Evolutionary conservation across 169 alveolate genomes (phyloP), one percentile per base, ranked within the genome.

Genomic region (Eimeria acervulina): DNA sequence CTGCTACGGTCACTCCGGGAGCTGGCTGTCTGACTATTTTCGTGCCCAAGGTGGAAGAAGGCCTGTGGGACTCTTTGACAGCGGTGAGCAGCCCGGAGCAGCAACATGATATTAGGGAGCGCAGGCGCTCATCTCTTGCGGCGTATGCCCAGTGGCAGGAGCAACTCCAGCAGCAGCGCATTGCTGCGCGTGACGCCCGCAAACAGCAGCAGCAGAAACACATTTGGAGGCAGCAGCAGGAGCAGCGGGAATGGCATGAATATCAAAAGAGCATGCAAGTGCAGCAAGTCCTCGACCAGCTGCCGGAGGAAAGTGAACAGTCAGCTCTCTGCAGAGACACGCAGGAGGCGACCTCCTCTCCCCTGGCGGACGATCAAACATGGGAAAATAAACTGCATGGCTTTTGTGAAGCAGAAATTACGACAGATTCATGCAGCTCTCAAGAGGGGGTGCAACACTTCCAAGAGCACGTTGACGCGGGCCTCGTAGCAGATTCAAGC

Each of bases 241-340:
- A 87, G 81, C 93, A 87, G 51, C 93, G 93, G 52, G 93, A 87
- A 40, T 87, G 93, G 93, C 83, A 61, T 15, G 21, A 87, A 72
- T 83, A 31, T 17, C 93, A 87, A 61, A 87, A 40, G 80, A 42
- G 13, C 3, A 36, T 87, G 17, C 93, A 87, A 66, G 93, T 63
- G 63, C 61, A 63, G 13, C 66, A 87, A 28, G 93, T 87, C 44
- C 93, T 87, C 33, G 36, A 61, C n/a, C 93, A 87, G 93, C 59
- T 87, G 72, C 52, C 31, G 19, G 81, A 87, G 28, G 83, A 63
- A 0, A 17, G 13, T n/a, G n/a, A 40, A 44, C 17, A 36, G 21
- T 2, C 88, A 2, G n/a, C 66, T 40, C 23, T 15, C 23, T 44
- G 38, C 36, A 47, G 26, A n/a, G 38, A 42, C 10, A 44, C 63